Conservation (phyloP, 331 rosid species). For the Quercus phellos region DNA sequence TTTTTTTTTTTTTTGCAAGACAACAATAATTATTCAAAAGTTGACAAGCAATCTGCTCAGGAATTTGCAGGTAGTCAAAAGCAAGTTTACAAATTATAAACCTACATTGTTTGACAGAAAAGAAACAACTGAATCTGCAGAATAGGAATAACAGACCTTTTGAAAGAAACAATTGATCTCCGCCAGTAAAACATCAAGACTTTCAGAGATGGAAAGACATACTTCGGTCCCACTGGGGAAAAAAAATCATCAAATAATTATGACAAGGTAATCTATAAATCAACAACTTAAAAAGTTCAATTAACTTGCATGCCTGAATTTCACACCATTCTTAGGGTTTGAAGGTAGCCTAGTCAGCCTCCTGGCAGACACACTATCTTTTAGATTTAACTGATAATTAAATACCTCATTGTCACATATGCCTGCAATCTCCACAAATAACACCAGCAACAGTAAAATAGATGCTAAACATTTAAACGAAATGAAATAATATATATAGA, state of each 20-base stretch:
- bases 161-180: conserved; percentile 52
- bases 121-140: conserved; percentile 13
- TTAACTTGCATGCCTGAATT: conserved; percentile 61
- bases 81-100: not conserved
- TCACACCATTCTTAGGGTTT: conserved; percentile 58
- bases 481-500: not conserved
- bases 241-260: conserved; percentile 12
- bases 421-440: conserved; percentile 46
- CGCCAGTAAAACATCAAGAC: conserved; percentile 47
- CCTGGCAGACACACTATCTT: conserved; percentile 45
- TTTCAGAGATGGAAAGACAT: conserved; percentile 38
- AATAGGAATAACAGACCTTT: conserved; percentile 47
- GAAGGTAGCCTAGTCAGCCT: conserved; percentile 55
- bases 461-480: not conserved
- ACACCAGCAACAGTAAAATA: conserved; percentile 9
- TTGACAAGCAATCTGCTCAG: not conserved
- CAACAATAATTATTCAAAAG: conserved; percentile 1
- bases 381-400: conserved; percentile 48
- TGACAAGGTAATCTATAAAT: not conserved
- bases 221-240: conserved; percentile 86
- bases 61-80: not conserved
- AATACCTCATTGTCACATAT: conserved; percentile 40
- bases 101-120: not conserved
- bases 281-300: conserved; percentile 1
- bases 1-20: not conserved